phyloP scores from a whole-genome alignment of 495 filamentous ascomycete species.

The Pseudevernia furfuracea region DNA sequence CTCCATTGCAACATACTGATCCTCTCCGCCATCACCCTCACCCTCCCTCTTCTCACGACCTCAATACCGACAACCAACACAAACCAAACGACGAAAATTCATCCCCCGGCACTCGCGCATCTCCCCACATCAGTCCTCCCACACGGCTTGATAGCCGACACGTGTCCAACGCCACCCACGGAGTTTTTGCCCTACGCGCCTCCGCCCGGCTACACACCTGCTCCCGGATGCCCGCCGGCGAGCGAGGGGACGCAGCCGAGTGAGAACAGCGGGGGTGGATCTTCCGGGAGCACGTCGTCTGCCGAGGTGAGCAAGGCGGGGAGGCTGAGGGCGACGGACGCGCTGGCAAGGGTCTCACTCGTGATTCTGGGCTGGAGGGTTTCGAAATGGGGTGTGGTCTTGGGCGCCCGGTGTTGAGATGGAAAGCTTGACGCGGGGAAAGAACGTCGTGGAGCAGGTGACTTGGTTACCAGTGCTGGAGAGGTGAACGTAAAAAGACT shows the following conservation, averaged over 20 bases:
- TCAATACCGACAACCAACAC: slow-evolving; percentile 8
- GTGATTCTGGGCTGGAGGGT: neutral
- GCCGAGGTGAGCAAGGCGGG: neutral
- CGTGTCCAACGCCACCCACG: slow-evolving; percentile 23
- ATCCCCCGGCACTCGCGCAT: neutral
- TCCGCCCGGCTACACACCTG: slow-evolving; percentile 17
- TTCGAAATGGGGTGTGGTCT: neutral
- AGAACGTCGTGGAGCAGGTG: neutral
- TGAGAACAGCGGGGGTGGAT: slow-evolving; percentile 10
- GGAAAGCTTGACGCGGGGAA: neutral
- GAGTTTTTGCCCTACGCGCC: slow-evolving; percentile 24
- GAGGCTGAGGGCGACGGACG: neutral
- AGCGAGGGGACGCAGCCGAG: slow-evolving; percentile 22
- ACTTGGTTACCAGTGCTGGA: neutral
- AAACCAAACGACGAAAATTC: neutral
- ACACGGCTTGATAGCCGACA: neutral
- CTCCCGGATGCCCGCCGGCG: slow-evolving; percentile 15
- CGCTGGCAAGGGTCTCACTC: neutral
- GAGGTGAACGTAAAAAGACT: neutral
- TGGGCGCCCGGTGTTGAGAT: neutral
- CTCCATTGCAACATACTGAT: neutral
- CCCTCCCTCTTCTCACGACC: neutral
- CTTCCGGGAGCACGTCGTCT: neutral
- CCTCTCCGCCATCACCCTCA: neutral
- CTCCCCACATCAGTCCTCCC: neutral